Percentiles rank a stretch among this genome's conserved stretches.
Conservation (phyloP, 2,329 filamentous ascomycete genomes). For the Colletotrichum lini region DNA sequence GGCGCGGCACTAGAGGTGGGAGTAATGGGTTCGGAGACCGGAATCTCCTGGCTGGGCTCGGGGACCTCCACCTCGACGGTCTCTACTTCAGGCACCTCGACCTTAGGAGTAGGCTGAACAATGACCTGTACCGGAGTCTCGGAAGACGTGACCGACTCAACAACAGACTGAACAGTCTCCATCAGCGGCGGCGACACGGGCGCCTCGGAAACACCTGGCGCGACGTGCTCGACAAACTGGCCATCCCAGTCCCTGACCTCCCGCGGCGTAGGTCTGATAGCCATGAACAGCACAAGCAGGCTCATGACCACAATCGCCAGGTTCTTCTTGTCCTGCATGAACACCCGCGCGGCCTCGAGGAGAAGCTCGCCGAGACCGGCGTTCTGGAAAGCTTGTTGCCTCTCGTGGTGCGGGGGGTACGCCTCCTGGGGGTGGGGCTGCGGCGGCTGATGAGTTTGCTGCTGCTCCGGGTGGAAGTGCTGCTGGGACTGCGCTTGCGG, state of each 20-base stretch:
- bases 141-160: slow-evolving; percentile 9
- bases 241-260: slow-evolving; percentile 48
- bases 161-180: slow-evolving; percentile 15
- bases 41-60: not conserved
- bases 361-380: slow-evolving; percentile 69
- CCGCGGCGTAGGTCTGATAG: slow-evolving; percentile 48
- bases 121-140: slow-evolving; percentile 6
- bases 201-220: slow-evolving; percentile 31
- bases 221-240: slow-evolving; percentile 42
- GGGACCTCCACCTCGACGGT: not conserved
- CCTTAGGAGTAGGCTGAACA: slow-evolving; percentile 5
- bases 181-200: slow-evolving; percentile 10
- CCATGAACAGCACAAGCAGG: slow-evolving; percentile 67
- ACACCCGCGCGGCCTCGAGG: slow-evolving; percentile 66
- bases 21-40: not conserved
- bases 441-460: slow-evolving; percentile 41
- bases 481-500: slow-evolving; percentile 44
- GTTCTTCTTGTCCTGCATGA: slow-evolving; percentile 72
- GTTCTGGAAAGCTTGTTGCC: slow-evolving; percentile 50
- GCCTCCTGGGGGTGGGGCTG: slow-evolving; percentile 44
- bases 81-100: not conserved
- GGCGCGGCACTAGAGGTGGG: not conserved
- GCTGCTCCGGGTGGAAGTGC: slow-evolving; percentile 45
- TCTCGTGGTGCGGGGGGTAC: slow-evolving; percentile 47
- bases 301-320: slow-evolving; percentile 69